Conservation (phyloP, 75 land plant genomes). For the Picea glauca region DNA sequence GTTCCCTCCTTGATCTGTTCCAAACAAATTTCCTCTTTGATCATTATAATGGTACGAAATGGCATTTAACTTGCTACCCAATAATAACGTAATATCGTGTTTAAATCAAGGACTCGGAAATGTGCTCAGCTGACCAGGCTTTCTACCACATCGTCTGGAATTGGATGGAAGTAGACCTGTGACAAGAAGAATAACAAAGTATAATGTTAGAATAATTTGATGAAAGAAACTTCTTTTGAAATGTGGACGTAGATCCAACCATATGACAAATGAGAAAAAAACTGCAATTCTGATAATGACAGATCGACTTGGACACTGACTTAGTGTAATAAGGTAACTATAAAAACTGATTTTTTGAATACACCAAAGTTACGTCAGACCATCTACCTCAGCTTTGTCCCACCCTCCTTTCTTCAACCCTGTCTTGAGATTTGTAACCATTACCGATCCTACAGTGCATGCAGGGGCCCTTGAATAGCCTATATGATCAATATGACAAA, state of each 20-base stretch:
- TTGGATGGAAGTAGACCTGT: slow-evolving; percentile 85
- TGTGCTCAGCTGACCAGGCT: slow-evolving; percentile 44
- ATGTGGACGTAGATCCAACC: background rate
- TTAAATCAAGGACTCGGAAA: background rate
- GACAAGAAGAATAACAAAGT: slow-evolving; percentile 2
- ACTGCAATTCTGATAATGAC: too few relatives aligned
- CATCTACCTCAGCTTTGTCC: slow-evolving; percentile 73
- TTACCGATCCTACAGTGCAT: slow-evolving; percentile 73
- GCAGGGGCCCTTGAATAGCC: slow-evolving; percentile 89
- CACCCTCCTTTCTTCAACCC: slow-evolving; percentile 65
- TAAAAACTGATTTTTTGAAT: background rate
- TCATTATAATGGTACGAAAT: background rate
- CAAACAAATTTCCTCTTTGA: background rate
- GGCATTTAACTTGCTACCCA: slow-evolving; percentile 6
- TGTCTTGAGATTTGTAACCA: slow-evolving; percentile 80
- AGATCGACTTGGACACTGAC: too few relatives aligned
- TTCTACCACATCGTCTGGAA: slow-evolving; percentile 86
- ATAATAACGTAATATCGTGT: background rate
- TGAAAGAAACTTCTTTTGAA: background rate
- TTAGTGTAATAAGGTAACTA: background rate
- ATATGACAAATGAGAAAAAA: background rate
- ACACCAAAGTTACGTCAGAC: background rate
- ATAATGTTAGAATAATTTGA: background rate
- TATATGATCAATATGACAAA: slow-evolving; percentile 13
- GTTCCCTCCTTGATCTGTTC: slow-evolving; percentile 77